phyloP scores from a whole-genome alignment of 441 rosid species.

The Theobroma grandiflorum region DNA sequence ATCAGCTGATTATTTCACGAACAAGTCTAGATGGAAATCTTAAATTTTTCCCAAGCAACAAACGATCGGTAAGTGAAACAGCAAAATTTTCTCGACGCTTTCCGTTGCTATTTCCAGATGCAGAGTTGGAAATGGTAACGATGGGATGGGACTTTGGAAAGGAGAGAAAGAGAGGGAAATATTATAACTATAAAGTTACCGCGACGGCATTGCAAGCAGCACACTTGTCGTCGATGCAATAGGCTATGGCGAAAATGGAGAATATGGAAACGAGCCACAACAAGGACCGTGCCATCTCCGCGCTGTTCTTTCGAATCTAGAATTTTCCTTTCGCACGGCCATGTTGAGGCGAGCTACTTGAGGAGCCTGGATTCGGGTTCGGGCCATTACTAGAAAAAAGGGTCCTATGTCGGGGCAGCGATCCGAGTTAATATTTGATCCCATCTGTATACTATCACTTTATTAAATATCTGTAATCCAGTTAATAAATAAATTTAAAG shows the following conservation, averaged over 20 bases:
- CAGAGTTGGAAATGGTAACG: not conserved
- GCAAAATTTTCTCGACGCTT: not conserved
- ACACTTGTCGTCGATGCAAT: slow-evolving; percentile 75
- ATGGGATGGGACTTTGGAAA: not conserved
- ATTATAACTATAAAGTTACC: slow-evolving; percentile 42
- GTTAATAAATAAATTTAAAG: too few species aligned
- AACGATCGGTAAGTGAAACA: not conserved
- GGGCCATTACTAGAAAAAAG: too few species aligned
- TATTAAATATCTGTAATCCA: too few species aligned
- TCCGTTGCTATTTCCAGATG: not conserved
- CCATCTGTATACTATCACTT: too few species aligned
- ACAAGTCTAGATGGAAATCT: not conserved
- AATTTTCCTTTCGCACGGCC: not conserved
- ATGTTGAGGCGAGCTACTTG: too few species aligned
- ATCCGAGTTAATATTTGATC: too few species aligned
- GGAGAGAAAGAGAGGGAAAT: not conserved
- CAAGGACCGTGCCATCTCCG: slow-evolving; percentile 46
- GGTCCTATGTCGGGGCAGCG: too few species aligned
- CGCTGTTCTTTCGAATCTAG: slow-evolving; percentile 17
- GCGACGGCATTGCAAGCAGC: slow-evolving; percentile 90
- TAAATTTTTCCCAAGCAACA: not conserved
- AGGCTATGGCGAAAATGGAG: slow-evolving; percentile 41
- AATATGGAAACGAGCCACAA: slow-evolving; percentile 43
- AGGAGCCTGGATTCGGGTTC: too few species aligned
- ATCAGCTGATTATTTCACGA: slow-evolving; percentile 4